Base-by-base conservation (phyloP, 805 yeast species). In the Kuraishia hungarica region DNA sequence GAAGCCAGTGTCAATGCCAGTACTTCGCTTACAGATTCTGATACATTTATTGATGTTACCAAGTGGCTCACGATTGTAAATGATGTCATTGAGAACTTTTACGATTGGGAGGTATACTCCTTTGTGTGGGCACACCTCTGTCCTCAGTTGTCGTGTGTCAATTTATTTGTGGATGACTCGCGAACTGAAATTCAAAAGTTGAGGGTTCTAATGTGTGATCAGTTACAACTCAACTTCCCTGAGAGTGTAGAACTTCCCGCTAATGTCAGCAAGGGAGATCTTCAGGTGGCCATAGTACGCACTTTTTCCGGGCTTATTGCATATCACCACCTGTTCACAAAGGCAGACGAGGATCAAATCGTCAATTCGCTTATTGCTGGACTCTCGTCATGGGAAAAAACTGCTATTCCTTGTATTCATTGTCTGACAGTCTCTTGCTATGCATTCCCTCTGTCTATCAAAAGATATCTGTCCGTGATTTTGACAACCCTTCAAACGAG, bases 381-480 rank as follows among this genome's bases (percentile, higher is more conserved):
- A 0, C 68, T 88, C 54, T 78, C 83, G 21, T 83, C 90, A 0
- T 86, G 92, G 89, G 90, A 89, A 57, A 81, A 81, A 57, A 83
- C 96, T 0, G 88, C 90, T 0, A 79, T 85, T 39, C 90, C 96
- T 2, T 82, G 90, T 59, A 79, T 91, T 28, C 90, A 89, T 61
- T 84, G 86, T 49, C 71, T 92, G 56, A 82, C 87, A 4, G 76
- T 87, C 2, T 87, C 93, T 60, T 86, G 96, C 64, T 89, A 87
- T 65, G 96, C 89, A 64, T 75, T 87, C 39, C 96, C 96, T 0
- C 65, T 76, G 11, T 82, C 93, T 0, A 76, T 91, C 55, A 87
- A 85, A 65, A 84, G 85, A 62, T 86, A 75, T 61, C 65, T 89
- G 39, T 75, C 84, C 8, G 82, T 82, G n/a, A 81, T 91, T 11